Evolutionary conservation across 495 filamentous ascomycete species (phyloP).

Genomic region (Tuber melanosporum): DNA sequence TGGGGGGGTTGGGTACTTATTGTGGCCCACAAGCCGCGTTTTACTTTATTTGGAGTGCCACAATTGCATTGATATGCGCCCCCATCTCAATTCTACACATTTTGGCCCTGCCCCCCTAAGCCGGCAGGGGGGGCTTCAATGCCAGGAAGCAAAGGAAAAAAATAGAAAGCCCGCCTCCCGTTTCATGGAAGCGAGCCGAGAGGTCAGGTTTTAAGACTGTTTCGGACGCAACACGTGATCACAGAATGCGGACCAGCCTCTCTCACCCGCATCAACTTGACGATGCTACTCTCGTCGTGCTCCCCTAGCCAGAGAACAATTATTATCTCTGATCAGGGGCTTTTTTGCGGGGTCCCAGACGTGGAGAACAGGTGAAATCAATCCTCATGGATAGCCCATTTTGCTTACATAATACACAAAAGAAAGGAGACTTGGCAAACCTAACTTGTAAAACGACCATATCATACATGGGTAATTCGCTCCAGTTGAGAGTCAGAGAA

Average conservation of each 20-base stretch:
- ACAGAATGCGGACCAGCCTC: neutral
- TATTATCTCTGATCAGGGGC: neutral
- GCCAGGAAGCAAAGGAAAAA: neutral
- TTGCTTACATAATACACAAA: too few relatives aligned
- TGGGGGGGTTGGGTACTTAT: conserved; percentile 4
- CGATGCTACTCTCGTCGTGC: neutral
- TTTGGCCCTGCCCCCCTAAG: neutral
- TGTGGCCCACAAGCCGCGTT: neutral
- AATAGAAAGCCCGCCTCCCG: neutral
- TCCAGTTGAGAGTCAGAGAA: too few relatives aligned
- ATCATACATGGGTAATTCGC: too few relatives aligned
- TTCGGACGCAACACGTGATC: neutral
- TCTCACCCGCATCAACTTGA: neutral
- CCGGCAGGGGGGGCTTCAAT: neutral
- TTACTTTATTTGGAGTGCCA: neutral
- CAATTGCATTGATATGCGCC: neutral
- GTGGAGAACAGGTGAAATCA: too few relatives aligned
- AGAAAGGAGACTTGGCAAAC: too few relatives aligned
- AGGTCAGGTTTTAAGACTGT: neutral
- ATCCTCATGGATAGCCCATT: too few relatives aligned
- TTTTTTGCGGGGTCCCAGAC: neutral
- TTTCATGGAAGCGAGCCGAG: neutral
- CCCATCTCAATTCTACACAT: neutral
- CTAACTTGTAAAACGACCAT: too few relatives aligned
- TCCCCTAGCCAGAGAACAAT: neutral